A percentile compares a stretch with the other conserved stretches of the same genome.
Conservation (phyloP, 2,329 filamentous ascomycete genomes). For the Diaporthe sp. region DNA sequence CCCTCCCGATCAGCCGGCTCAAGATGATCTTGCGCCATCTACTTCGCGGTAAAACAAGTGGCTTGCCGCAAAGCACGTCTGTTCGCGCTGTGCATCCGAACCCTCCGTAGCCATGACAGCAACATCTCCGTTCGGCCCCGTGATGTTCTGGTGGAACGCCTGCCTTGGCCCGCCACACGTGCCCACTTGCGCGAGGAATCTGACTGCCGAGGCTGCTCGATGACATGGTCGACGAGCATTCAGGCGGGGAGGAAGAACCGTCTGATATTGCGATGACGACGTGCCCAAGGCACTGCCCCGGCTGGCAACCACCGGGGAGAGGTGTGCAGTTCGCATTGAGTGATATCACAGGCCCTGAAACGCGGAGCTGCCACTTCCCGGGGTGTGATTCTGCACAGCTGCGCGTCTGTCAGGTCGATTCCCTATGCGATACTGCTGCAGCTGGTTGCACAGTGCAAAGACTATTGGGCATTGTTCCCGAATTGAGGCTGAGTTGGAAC, state of each 20-base stretch:
- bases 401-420: background rate
- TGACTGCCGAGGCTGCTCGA: slow-evolving; percentile 3
- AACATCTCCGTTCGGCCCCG: background rate
- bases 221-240: background rate
- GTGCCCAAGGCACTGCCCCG: background rate
- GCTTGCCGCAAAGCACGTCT: slow-evolving; percentile 28
- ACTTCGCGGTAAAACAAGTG: slow-evolving; percentile 31
- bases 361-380: slow-evolving; percentile 32
- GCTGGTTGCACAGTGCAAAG: slow-evolving; percentile 15
- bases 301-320: background rate
- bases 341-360: slow-evolving; percentile 35
- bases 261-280: slow-evolving; percentile 31
- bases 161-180: background rate
- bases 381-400: slow-evolving; percentile 13
- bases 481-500: slow-evolving; percentile 7
- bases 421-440: background rate
- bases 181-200: background rate
- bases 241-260: slow-evolving; percentile 8
- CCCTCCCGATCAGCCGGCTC: slow-evolving; percentile 13
- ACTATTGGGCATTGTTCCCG: background rate
- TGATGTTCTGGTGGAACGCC: slow-evolving; percentile 5
- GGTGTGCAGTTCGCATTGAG: slow-evolving; percentile 16
- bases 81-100: slow-evolving; percentile 19
- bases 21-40: slow-evolving; percentile 19
- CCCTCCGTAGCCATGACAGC: background rate